Evolutionary conservation across 2,329 filamentous ascomycete species (phyloP).

Genomic region (Ciborinia camelliae): DNA sequence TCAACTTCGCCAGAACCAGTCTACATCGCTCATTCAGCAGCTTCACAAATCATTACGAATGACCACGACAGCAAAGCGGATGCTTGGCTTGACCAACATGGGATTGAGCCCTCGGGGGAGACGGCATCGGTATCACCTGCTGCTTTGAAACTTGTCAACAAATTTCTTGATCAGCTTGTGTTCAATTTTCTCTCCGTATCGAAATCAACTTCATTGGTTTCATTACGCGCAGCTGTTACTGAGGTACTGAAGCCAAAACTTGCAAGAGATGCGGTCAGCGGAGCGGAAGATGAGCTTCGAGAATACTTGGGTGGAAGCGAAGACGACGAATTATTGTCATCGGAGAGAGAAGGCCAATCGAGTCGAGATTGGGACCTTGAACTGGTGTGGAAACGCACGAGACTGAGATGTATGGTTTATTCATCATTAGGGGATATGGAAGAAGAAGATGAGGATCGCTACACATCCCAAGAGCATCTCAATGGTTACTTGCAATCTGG

Average conservation of each 20-base stretch:
- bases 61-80: constrained; percentile 75
- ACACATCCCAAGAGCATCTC: constrained; percentile 76
- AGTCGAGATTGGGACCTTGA: constrained; percentile 80
- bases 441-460: constrained; percentile 92
- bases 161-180: constrained; percentile 88
- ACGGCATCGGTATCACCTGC: constrained; percentile 68
- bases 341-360: constrained; percentile 49
- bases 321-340: constrained; percentile 64
- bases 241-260: constrained; percentile 88
- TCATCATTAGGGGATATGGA: constrained; percentile 95
- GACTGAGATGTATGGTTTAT: constrained; percentile 96
- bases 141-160: constrained; percentile 78
- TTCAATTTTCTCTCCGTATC: constrained; percentile 84
- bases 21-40: constrained; percentile 84
- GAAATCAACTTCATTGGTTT: constrained; percentile 70
- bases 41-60: constrained; percentile 87
- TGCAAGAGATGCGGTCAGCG: constrained; percentile 76
- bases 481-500: constrained; percentile 54
- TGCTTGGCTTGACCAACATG: constrained; percentile 66
- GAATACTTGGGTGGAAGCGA: constrained; percentile 81
- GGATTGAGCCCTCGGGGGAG: constrained; percentile 61
- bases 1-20: constrained; percentile 72
- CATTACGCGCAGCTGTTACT: constrained; percentile 75
- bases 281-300: constrained; percentile 79
- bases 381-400: constrained; percentile 87